These are phyloP conservation scores for Scenedesmus sp. DNA, from an alignment of 163 green algal species.

Conservation along the genomic window DNA sequence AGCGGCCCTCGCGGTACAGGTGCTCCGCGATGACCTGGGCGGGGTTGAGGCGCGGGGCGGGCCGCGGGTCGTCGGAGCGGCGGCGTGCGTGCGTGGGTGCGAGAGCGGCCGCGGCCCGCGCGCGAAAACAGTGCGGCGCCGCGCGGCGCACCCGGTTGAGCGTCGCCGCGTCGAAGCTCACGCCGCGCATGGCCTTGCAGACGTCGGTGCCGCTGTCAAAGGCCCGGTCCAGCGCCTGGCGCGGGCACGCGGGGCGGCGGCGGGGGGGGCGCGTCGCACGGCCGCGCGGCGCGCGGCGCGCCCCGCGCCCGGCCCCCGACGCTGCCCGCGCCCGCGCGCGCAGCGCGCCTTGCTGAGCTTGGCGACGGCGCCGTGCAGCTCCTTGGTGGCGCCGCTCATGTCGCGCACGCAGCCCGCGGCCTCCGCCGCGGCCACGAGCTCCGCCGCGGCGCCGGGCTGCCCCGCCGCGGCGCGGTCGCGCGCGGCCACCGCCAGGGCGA, in stretches of 20 bases:
- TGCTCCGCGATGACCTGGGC: constrained; percentile 87
- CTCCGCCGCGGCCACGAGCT: constrained; percentile 49
- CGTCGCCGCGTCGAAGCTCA: constrained; percentile 64
- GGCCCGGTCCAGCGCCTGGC: constrained; percentile 58
- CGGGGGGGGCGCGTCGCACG: background rate
- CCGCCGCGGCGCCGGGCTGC: constrained; percentile 13
- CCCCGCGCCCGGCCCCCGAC: too few species aligned
- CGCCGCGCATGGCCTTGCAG: constrained; percentile 63
- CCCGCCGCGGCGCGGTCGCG: constrained; percentile 27
- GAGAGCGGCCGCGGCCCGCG: too few species aligned
- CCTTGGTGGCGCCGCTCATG: constrained; percentile 72
- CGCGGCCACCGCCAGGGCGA: constrained; percentile 47
- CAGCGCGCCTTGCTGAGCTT: constrained; percentile 85
- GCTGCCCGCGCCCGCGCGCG: too few species aligned
- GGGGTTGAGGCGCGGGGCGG: background rate
- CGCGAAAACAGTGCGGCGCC: too few species aligned
- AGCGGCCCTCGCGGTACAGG: constrained; percentile 87
- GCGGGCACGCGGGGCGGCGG: background rate
- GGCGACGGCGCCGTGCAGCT: constrained; percentile 73
- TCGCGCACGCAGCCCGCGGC: constrained; percentile 46
- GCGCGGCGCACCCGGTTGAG: constrained; percentile 66
- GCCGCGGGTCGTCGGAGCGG: too few species aligned
- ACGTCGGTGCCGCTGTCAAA: constrained; percentile 73
- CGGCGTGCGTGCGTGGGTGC: too few species aligned
- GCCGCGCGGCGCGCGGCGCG: too few species aligned